Conservation (phyloP, 495 filamentous ascomycete species). For the Geopyxis carbonaria region DNA sequence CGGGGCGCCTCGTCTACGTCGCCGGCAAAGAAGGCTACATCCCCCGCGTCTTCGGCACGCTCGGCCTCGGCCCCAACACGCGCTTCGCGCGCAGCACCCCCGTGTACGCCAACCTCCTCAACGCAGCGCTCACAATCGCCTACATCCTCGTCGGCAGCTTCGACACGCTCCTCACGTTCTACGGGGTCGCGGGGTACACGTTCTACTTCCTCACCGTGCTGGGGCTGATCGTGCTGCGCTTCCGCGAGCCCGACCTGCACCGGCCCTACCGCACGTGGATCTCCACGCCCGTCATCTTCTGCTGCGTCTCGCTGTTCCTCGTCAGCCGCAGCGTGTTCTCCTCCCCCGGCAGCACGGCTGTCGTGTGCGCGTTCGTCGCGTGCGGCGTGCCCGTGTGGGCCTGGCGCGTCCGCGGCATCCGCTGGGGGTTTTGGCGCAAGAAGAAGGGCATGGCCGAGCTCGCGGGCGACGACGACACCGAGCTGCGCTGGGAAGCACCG, state of each 20-base stretch:
- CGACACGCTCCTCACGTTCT: conserved; percentile 80
- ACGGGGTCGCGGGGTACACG: conserved; percentile 87
- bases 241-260: conserved; percentile 76
- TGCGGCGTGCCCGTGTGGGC: conserved; percentile 76
- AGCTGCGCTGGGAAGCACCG: too few relatives aligned
- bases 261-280: conserved; percentile 92
- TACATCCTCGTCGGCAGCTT: conserved; percentile 86
- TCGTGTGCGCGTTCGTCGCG: conserved; percentile 67
- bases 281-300: conserved; percentile 89
- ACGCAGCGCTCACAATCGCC: conserved; percentile 46
- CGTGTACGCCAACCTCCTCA: conserved; percentile 74
- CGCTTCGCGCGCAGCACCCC: conserved; percentile 37
- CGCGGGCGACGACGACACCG: too few relatives aligned
- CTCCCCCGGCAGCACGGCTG: conserved; percentile 71
- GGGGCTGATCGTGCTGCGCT: conserved; percentile 73
- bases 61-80: conserved; percentile 50
- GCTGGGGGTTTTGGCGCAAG: too few relatives aligned
- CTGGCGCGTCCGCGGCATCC: conserved; percentile 64
- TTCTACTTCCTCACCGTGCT: conserved; percentile 96
- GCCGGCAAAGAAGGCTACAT: conserved; percentile 93
- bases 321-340: conserved; percentile 74
- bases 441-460: too few relatives aligned
- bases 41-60: conserved; percentile 61
- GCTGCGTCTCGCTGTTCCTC: conserved; percentile 89
- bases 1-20: conserved; percentile 76